Conservation (phyloP, 352 stramenopile genomes). For the Phytophthora litchii region DNA sequence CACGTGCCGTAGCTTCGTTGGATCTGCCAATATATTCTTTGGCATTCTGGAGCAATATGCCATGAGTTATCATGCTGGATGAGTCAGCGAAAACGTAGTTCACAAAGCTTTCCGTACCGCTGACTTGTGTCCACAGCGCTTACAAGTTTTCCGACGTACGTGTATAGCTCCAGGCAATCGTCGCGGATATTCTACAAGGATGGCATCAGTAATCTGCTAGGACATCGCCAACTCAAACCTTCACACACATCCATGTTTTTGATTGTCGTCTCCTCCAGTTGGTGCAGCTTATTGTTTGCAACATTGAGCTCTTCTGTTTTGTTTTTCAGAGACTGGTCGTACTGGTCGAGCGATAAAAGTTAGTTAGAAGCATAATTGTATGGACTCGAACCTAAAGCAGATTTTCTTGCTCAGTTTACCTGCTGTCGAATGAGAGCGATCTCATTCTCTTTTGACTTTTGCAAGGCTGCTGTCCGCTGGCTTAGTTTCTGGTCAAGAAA, state of each 20-base stretch:
- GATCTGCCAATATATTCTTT: constrained; percentile 81
- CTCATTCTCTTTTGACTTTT: constrained; percentile 71
- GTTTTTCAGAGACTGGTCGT: constrained; percentile 66
- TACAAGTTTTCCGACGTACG: constrained; percentile 56
- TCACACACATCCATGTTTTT: constrained; percentile 55
- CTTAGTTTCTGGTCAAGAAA: constrained; percentile 40
- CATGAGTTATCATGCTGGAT: constrained; percentile 4
- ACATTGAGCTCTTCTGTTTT: constrained; percentile 50
- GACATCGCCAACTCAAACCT: not conserved
- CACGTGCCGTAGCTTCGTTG: constrained; percentile 66
- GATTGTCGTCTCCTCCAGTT: constrained; percentile 40
- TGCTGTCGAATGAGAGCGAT: constrained; percentile 77
- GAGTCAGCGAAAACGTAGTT: not conserved
- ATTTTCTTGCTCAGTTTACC: constrained; percentile 15
- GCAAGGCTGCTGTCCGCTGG: constrained; percentile 56
- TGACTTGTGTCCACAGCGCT: constrained; percentile 32
- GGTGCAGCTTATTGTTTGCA: constrained; percentile 42
- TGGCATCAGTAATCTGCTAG: constrained; percentile 1
- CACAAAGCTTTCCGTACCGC: constrained; percentile 14
- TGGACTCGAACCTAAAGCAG: not conserved
- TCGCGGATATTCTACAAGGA: constrained; percentile 55
- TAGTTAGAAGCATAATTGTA: not conserved
- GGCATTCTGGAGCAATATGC: constrained; percentile 30
- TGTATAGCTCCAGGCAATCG: constrained; percentile 76
- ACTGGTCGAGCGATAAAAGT: constrained; percentile 27